phyloP scores from a whole-genome alignment of 164 flowering plant genomes.

The Chloranthus sessilifolius region DNA sequence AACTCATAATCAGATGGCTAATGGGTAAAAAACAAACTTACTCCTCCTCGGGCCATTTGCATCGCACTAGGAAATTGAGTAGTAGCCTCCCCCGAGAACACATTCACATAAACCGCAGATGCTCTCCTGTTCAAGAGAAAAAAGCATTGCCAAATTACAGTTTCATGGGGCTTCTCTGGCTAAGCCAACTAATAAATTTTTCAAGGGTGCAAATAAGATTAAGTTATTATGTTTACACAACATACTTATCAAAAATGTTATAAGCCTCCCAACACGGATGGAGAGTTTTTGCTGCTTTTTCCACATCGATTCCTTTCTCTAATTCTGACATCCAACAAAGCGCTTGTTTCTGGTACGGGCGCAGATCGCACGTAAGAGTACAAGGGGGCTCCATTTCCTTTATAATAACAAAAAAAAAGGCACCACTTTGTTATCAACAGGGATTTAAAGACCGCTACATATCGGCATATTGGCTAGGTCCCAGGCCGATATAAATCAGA shows the following conservation, averaged over 20 bases:
- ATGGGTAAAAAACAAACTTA: too few relatives aligned
- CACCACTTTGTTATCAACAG: too few relatives aligned
- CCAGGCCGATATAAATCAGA: too few relatives aligned
- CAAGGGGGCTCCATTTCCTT: conserved; percentile 79
- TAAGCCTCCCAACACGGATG: conserved; percentile 89
- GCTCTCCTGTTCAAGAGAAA: conserved; percentile 75
- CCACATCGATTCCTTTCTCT: conserved; percentile 59
- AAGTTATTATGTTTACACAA: too few relatives aligned
- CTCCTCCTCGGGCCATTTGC: conserved; percentile 79
- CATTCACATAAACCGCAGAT: conserved; percentile 60
- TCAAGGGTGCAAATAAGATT: background rate
- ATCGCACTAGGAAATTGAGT: conserved; percentile 57
- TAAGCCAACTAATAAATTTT: background rate
- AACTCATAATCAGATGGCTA: too few relatives aligned
- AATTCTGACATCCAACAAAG: conserved; percentile 74
- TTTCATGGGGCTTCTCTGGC: background rate
- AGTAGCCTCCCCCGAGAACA: conserved; percentile 76
- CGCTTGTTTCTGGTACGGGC: conserved; percentile 82
- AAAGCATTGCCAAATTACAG: conserved; percentile 1
- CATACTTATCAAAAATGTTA: conserved; percentile 64
- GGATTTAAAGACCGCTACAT: too few relatives aligned
- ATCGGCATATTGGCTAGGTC: too few relatives aligned
- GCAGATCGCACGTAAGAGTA: conserved; percentile 53
- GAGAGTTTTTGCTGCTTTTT: conserved; percentile 55
- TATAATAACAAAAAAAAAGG: too few relatives aligned